Base-by-base conservation (phyloP, 2,329 filamentous ascomycete species). In the Sporothrix brunneoviolacea region DNA sequence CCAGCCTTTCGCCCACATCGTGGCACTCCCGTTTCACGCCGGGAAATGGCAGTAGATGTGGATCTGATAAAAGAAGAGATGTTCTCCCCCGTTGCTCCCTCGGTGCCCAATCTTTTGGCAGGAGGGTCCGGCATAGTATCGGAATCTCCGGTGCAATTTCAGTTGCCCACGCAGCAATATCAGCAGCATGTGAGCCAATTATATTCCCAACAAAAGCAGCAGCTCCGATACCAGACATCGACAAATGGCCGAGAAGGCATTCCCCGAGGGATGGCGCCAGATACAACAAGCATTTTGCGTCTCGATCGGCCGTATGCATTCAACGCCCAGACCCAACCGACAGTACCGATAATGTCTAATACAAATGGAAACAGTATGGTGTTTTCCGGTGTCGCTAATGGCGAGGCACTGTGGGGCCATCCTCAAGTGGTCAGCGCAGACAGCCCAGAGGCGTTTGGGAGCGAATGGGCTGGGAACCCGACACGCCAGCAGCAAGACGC, bases 301-400 rank as follows among this genome's bases (percentile, higher is more conserved):
- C 55, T 13, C 19, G 39, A 48, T 3, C 50, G 36, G 28, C 6
- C 45, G 21, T 52, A 36, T 16, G 27, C 39, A 2, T 48, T 48
- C 36, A 22, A 22, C 2, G 22, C 19, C 1, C 45, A 43, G 1
- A 16, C 19, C 9, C 45, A 35, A 7, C 40, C 35, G 1, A 19
- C 15, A 3, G 40, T 30, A 15, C 46, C 28, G 3, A 19, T 19
- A 8, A 22, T 39, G 7, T 15, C 22, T 8, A 56, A 55, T 2
- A 58, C 61, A 2, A n/a, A 16, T 6, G 30, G 24, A 2, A 46
- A 12, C 2, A 60, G 58, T 35, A 68, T 70, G 62, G 69, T 71
- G 10, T 76, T 71, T 53, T 67, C 71, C 4, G 72, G 72, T 7
- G 70, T 75, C 1, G 69, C 70, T 4, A 70, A 75, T 52, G 71